Base-by-base conservation (phyloP, 768 basidiomycete genomes). In the Scleroderma bovista region DNA sequence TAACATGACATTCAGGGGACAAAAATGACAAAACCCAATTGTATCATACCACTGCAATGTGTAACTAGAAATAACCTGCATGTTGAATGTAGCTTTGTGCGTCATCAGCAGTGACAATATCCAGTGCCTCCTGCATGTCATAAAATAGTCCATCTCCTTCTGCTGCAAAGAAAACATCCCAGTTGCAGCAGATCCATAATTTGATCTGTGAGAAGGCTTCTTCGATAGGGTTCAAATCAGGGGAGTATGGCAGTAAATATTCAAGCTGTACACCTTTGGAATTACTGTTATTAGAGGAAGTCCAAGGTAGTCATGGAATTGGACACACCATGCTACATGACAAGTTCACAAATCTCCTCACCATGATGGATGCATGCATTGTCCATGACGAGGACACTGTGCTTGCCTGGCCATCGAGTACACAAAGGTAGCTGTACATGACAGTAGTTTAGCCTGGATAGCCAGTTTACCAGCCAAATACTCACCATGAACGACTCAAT, bases 161-260 rank as follows among this genome's bases (percentile, higher is more conserved):
- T 39, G 17, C 46, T 51, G 15, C 37, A 44, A 15, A 52, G n/a
- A 16, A 51, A 40, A 52, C 50, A 50, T 17, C 13, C 12, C 4
- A 26, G 46, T 39, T 51, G 39, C 1, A 48, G 47, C 45, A 26
- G 5, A 51, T 33, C 39, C 47, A 58, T 1, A 47, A 16, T 43
- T 73, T 72, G 56, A 72, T 62, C 44, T 64, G 59, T 1, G 66
- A 70, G 47, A 73, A 73, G 0, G 68, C 70, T 48, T 71, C 67
- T 50, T 74, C 65, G 16, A 72, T 71, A 0, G 72, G 71, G 41
- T 74, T 72, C 33, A 69, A 46, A 40, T 74, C 70, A 0, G 70
- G 71, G 0, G 71, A 74, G 48, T 73, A 74, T 5, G 68, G 69
- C 0, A 66, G 71, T 9, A 73, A 60, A 45, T 53, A 72, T 32